Conservation (phyloP, 495 filamentous ascomycete genomes). For the Penicillium atrosanguineum region DNA sequence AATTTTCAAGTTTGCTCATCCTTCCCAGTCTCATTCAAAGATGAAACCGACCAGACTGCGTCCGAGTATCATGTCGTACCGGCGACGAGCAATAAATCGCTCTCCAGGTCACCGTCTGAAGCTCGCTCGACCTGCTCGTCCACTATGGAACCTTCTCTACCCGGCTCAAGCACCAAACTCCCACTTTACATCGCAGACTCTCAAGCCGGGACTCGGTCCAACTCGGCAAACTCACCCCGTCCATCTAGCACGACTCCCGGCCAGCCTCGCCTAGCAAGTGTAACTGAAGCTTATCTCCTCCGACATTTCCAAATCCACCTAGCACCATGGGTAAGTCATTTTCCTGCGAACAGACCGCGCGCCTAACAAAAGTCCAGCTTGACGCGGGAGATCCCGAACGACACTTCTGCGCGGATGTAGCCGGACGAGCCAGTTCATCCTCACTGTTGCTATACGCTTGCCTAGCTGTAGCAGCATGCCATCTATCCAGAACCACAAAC, state of each 20-base stretch:
- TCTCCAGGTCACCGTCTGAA: constrained; percentile 25
- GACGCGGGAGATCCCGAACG: constrained; percentile 38
- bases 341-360: neutral
- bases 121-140: constrained; percentile 28
- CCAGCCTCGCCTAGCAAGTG: constrained; percentile 25
- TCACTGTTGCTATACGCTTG: constrained; percentile 40
- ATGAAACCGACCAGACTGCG: constrained; percentile 43
- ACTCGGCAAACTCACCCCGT: constrained; percentile 18
- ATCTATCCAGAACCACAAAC: constrained; percentile 37
- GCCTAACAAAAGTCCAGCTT: constrained; percentile 20
- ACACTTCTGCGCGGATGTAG: constrained; percentile 35
- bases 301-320: constrained; percentile 39
- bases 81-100: constrained; percentile 15
- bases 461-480: constrained; percentile 40
- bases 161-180: constrained; percentile 11
- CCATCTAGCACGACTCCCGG: constrained; percentile 19
- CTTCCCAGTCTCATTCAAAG: constrained; percentile 36
- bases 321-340: constrained; percentile 34
- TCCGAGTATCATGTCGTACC: constrained; percentile 40
- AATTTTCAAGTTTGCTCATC: neutral
- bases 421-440: constrained; percentile 33
- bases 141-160: constrained; percentile 22
- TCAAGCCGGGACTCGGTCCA: constrained; percentile 17
- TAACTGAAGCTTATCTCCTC: constrained; percentile 43
- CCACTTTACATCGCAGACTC: constrained; percentile 14